Conservation (phyloP, 139 green algal species). For the Diplosphaera chodatii region DNA sequence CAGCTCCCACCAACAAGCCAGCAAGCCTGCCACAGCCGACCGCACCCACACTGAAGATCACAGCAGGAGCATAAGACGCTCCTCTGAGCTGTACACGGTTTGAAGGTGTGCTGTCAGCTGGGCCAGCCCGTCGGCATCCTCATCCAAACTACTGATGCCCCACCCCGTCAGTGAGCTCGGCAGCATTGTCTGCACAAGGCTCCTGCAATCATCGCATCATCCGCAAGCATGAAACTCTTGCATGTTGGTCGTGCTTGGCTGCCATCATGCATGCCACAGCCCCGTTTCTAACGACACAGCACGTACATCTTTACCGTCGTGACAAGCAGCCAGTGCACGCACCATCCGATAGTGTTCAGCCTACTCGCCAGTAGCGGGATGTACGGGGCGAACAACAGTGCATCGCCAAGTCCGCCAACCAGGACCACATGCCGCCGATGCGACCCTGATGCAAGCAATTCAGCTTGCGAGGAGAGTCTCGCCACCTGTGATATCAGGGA, state of each 20-base stretch:
- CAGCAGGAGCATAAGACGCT: neutral
- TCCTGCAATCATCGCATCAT: constrained; percentile 10
- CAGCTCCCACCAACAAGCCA: no score
- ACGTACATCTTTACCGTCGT: no score
- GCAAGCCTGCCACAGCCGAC: no score
- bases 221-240: neutral
- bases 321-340: no score
- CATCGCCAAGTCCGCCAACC: constrained; percentile 53
- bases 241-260: no score
- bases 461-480: neutral
- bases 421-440: constrained; percentile 30
- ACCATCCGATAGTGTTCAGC: constrained; percentile 20
- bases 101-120: constrained; percentile 34
- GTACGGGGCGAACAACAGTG: constrained; percentile 55
- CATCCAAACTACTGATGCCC: constrained; percentile 45
- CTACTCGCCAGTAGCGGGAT: constrained; percentile 19
- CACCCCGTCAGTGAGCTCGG: constrained; percentile 51
- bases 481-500: no score
- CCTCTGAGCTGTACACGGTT: neutral
- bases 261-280: no score
- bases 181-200: constrained; percentile 51
- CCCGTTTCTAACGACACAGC: neutral
- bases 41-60: no score
- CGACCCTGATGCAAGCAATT: neutral
- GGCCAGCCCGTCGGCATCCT: constrained; percentile 59